Evolutionary conservation across 257 asterid genomes (phyloP).

Genomic region (Thymus quinquecostatus): DNA sequence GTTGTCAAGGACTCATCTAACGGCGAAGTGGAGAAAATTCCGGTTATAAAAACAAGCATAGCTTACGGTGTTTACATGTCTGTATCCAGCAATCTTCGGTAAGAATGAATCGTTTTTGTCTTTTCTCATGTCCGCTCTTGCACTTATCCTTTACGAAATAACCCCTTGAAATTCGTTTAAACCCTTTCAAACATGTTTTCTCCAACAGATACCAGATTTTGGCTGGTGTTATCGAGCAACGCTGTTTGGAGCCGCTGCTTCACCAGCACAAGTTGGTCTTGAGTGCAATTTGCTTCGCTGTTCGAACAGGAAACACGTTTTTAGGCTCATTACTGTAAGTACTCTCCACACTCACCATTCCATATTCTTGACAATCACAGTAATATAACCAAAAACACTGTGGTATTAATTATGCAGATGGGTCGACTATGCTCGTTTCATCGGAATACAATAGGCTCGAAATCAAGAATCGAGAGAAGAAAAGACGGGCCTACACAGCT

Average conservation of each 20-base stretch:
- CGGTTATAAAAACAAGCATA: slow-evolving; percentile 73
- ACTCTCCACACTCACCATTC: not conserved
- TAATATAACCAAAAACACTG: not conserved
- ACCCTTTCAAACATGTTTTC: not conserved
- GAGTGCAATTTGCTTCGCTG: slow-evolving; percentile 89
- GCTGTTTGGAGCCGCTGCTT: slow-evolving; percentile 77
- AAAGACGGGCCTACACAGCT: slow-evolving; percentile 6
- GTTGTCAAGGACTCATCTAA: slow-evolving; percentile 60
- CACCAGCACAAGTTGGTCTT: slow-evolving; percentile 77
- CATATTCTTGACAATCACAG: not conserved
- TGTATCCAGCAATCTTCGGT: slow-evolving; percentile 93
- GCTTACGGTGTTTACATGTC: slow-evolving; percentile 95
- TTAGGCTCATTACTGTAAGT: slow-evolving; percentile 87
- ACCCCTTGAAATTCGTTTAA: not conserved
- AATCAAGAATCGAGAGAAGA: slow-evolving; percentile 37
- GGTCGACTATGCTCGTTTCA: slow-evolving; percentile 90
- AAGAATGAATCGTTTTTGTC: slow-evolving; percentile 2
- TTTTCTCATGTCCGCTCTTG: not conserved
- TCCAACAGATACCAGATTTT: slow-evolving; percentile 79
- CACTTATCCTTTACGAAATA: too few relatives aligned
- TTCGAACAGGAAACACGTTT: slow-evolving; percentile 92
- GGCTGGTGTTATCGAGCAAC: slow-evolving; percentile 89
- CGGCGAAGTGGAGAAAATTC: slow-evolving; percentile 75
- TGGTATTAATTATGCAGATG: slow-evolving; percentile 57
- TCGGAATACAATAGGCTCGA: slow-evolving; percentile 80